These are phyloP conservation scores for Fusarium illudens DNA, from an alignment of 2,329 filamentous ascomycete species.

Conservation along the genomic window DNA sequence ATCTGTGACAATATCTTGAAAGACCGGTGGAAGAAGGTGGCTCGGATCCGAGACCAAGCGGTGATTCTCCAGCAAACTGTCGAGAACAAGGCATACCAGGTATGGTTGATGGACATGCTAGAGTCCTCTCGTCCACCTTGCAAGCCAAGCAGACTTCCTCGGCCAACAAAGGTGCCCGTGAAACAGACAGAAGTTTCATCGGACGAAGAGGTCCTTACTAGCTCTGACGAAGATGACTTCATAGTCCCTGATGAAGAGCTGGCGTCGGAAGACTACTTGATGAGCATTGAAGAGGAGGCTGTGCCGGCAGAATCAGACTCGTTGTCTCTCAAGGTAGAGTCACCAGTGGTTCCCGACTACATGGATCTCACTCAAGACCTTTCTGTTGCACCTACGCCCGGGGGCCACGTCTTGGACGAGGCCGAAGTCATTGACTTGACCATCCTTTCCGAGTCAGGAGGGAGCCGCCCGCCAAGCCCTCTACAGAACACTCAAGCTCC, in stretches of 20 bases:
- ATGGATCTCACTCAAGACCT: conserved; percentile 45
- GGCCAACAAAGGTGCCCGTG: conserved; percentile 10
- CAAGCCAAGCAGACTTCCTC: conserved; percentile 43
- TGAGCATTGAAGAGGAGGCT: conserved; percentile 10
- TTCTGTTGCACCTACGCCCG: conserved; percentile 19
- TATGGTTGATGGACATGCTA: conserved; percentile 61
- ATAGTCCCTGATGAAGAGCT: conserved; percentile 51
- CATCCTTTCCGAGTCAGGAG: conserved; percentile 27
- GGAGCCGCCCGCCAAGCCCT: background rate
- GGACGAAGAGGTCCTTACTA: conserved; percentile 61
- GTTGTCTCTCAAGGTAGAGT: conserved; percentile 31
- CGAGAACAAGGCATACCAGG: conserved; percentile 63
- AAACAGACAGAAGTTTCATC: conserved; percentile 4
- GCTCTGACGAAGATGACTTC: conserved; percentile 61
- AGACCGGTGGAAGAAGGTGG: conserved; percentile 60
- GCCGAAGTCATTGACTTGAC: conserved; percentile 40
- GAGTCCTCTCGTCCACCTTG: conserved; percentile 52
- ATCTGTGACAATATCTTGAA: conserved; percentile 61
- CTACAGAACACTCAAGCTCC: background rate
- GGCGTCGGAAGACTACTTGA: background rate
- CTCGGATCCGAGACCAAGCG: conserved; percentile 64
- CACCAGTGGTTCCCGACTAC: conserved; percentile 21
- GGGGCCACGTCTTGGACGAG: background rate
- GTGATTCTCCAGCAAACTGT: conserved; percentile 71
- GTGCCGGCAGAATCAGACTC: background rate